These are phyloP conservation scores for Schizochytrium sp. DNA, from an alignment of 108 stramenopile genomes.

Conservation along the genomic window DNA sequence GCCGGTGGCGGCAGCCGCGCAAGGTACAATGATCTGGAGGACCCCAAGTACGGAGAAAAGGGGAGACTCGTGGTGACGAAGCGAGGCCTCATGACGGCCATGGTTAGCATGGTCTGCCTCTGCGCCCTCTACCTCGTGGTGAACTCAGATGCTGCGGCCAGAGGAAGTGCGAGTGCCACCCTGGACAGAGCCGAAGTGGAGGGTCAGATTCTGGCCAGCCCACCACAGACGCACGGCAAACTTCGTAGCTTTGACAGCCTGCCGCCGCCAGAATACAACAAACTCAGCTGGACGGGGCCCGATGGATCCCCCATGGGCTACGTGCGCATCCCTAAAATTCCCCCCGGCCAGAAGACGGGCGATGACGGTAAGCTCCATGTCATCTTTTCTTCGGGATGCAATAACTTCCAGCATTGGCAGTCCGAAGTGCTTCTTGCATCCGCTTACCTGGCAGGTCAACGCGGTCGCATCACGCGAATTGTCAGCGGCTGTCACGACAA, in stretches of 20 bases:
- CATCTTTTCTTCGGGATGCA: neutral
- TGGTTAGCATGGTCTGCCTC: neutral
- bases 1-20: neutral
- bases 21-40: neutral
- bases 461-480: slow-evolving; percentile 4
- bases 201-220: neutral
- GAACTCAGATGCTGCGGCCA: neutral
- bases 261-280: neutral
- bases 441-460: neutral
- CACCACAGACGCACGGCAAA: neutral
- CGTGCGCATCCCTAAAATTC: neutral
- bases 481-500: slow-evolving; percentile 1
- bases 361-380: slow-evolving; percentile 1
- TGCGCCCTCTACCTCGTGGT: slow-evolving; percentile 1
- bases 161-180: neutral
- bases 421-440: neutral
- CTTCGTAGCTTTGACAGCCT: neutral
- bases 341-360: neutral
- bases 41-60: slow-evolving; percentile 9
- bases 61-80: neutral
- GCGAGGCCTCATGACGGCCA: neutral
- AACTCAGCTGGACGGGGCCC: neutral
- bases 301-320: neutral
- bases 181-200: neutral
- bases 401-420: slow-evolving; percentile 18